Percentiles rank a stretch among this genome's conserved stretches.
phyloP scores from a whole-genome alignment of 176 grass and related monocot species.

The Oryza officinalis region DNA sequence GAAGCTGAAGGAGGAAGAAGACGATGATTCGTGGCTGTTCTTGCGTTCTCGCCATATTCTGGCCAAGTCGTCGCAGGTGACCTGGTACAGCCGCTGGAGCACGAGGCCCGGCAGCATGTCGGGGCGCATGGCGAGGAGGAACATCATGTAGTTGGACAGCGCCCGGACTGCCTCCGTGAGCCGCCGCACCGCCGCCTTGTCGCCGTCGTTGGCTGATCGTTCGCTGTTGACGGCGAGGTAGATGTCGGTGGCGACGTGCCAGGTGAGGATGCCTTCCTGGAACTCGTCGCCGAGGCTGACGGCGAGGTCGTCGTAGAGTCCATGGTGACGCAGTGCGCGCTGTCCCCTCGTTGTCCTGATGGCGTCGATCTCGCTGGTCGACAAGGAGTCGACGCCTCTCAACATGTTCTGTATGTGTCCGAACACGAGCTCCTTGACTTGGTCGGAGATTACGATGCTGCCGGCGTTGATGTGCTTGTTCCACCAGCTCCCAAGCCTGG shows the following conservation, averaged over 20 bases:
- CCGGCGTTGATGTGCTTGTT: no score
- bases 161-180: not conserved
- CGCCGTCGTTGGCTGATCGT: no score
- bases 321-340: fast-evolving
- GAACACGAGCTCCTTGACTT: not conserved
- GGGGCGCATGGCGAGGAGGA: not conserved
- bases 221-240: not conserved
- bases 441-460: no score
- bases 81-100: not conserved
- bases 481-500: no score
- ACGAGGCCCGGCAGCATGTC: constrained; percentile 5
- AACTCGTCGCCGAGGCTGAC: not conserved
- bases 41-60: no score
- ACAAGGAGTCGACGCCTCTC: no score
- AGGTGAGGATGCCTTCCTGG: not conserved
- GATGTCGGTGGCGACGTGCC: constrained; percentile 25
- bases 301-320: not conserved
- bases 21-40: no score
- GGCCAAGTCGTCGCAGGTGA: no score
- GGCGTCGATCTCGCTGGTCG: no score
- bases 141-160: constrained; percentile 36
- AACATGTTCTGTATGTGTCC: not conserved
- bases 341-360: not conserved
- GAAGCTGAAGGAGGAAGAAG: no score
- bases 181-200: no score